Evolutionary conservation across 352 stramenopile genomes (phyloP).

Genomic region (Phytopythium helicoides): DNA sequence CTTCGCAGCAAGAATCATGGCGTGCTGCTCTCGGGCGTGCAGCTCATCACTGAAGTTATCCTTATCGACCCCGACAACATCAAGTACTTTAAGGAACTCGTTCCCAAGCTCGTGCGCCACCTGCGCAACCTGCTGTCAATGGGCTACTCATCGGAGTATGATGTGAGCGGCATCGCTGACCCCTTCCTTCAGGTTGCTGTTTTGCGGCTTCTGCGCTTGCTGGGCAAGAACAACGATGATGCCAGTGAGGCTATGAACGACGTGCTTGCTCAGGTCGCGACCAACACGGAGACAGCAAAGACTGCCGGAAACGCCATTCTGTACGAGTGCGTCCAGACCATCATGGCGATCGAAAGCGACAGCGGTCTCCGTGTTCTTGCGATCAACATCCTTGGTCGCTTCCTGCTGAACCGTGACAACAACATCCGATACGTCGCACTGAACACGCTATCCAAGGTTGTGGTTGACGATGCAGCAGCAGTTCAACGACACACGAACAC

Average conservation of each 20-base stretch:
- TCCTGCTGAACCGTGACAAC: constrained; percentile 99
- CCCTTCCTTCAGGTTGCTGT: constrained; percentile 96
- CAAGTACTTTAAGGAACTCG: constrained; percentile 72
- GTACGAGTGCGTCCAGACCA: constrained; percentile 99
- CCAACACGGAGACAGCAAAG: constrained; percentile 99
- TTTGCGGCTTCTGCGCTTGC: constrained; percentile 90
- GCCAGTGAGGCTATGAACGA: constrained; percentile 95
- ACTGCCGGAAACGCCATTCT: constrained; percentile 99
- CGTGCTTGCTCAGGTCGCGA: constrained; percentile 98
- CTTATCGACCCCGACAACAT: constrained; percentile 70
- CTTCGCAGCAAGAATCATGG: constrained; percentile 96
- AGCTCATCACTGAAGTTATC: constrained; percentile 96
- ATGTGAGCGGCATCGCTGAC: constrained; percentile 98
- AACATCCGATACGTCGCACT: constrained; percentile 99
- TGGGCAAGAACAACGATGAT: constrained; percentile 95
- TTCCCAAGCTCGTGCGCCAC: constrained; percentile 74
- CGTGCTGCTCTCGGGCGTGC: constrained; percentile 95
- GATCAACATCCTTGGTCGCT: constrained; percentile 99
- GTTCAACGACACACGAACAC: constrained; percentile 97
- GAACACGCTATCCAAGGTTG: constrained; percentile 94
- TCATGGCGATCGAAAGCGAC: constrained; percentile 98
- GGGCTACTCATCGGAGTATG: constrained; percentile 98
- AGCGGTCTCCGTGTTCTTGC: constrained; percentile 95
- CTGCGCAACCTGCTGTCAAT: constrained; percentile 97
- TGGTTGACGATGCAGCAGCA: constrained; percentile 88